A percentile compares a stretch with the other conserved stretches of the same genome.
Evolutionary conservation across 1,139 yeast genomes (phyloP).

Genomic region (Torulaspora pretoriensis): DNA sequence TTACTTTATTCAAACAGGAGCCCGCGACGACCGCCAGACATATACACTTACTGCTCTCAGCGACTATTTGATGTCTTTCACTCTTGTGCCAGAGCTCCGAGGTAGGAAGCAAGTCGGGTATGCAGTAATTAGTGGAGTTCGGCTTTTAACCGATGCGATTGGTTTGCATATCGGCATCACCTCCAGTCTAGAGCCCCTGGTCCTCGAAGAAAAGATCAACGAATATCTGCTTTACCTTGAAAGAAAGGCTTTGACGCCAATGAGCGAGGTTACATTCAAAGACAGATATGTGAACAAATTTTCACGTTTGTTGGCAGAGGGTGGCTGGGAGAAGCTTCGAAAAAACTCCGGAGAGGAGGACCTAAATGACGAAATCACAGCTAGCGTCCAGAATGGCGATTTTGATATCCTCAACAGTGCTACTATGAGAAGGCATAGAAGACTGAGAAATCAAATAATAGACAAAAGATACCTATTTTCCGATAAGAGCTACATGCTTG

Average conservation of each 20-base stretch:
- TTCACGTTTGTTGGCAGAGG: slow-evolving; percentile 28
- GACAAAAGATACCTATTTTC: slow-evolving; percentile 42
- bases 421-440: slow-evolving; percentile 42
- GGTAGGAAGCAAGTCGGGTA: slow-evolving; percentile 56
- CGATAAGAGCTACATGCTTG: slow-evolving; percentile 40
- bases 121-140: slow-evolving; percentile 50
- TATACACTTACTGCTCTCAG: slow-evolving; percentile 44
- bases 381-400: slow-evolving; percentile 39
- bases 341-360: slow-evolving; percentile 39
- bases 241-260: slow-evolving; percentile 19
- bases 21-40: slow-evolving; percentile 36
- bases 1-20: slow-evolving; percentile 54
- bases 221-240: slow-evolving; percentile 44
- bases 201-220: slow-evolving; percentile 45
- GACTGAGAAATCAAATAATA: slow-evolving; percentile 48
- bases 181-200: slow-evolving; percentile 43
- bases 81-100: slow-evolving; percentile 47
- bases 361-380: slow-evolving; percentile 37
- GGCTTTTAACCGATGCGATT: slow-evolving; percentile 47
- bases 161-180: slow-evolving; percentile 54
- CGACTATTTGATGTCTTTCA: slow-evolving; percentile 43
- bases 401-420: slow-evolving; percentile 27
- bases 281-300: slow-evolving; percentile 39
- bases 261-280: slow-evolving; percentile 39
- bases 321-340: slow-evolving; percentile 12